These are phyloP conservation scores for Pichia manshurica DNA, from an alignment of 805 yeast species.

Conservation along the genomic window DNA sequence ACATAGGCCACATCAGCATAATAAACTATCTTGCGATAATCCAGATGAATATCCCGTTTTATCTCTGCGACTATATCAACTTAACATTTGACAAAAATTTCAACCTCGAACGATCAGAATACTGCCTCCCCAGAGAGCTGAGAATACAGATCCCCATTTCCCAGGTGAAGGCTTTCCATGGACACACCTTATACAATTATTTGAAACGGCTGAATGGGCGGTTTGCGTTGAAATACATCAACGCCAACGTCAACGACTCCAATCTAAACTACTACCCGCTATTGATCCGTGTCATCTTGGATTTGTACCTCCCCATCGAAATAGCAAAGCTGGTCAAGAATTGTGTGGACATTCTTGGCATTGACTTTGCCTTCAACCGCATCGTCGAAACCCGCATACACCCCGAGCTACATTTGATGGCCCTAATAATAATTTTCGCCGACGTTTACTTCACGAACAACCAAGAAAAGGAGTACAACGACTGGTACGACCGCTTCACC, in stretches of 20 bases:
- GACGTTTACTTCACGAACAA: constrained; percentile 29
- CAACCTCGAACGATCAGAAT: constrained; percentile 33
- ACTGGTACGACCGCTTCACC: constrained; percentile 25
- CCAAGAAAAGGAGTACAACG: constrained; percentile 15
- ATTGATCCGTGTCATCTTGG: constrained; percentile 36
- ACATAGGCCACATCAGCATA: constrained; percentile 22
- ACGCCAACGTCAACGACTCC: background rate
- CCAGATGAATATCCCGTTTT: constrained; percentile 45
- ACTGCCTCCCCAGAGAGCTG: constrained; percentile 19
- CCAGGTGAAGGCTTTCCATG: constrained; percentile 7
- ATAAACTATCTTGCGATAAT: constrained; percentile 48
- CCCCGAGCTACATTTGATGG: constrained; percentile 37
- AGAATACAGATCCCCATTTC: constrained; percentile 15
- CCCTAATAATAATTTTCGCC: constrained; percentile 30
- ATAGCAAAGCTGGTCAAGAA: constrained; percentile 35
- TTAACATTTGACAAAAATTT: constrained; percentile 39
- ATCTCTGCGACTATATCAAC: constrained; percentile 41
- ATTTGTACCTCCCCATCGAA: constrained; percentile 46
- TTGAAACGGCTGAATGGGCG: background rate
- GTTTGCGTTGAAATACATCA: background rate
- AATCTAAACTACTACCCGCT: constrained; percentile 34
- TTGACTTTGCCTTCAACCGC: constrained; percentile 13
- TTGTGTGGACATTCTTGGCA: constrained; percentile 19
- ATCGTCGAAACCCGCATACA: constrained; percentile 8
- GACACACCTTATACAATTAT: constrained; percentile 1